Percentiles rank a stretch among this genome's conserved stretches.
Evolutionary conservation across 2,329 filamentous ascomycete species (phyloP).

Genomic region (Fusarium chlamydosporum): DNA sequence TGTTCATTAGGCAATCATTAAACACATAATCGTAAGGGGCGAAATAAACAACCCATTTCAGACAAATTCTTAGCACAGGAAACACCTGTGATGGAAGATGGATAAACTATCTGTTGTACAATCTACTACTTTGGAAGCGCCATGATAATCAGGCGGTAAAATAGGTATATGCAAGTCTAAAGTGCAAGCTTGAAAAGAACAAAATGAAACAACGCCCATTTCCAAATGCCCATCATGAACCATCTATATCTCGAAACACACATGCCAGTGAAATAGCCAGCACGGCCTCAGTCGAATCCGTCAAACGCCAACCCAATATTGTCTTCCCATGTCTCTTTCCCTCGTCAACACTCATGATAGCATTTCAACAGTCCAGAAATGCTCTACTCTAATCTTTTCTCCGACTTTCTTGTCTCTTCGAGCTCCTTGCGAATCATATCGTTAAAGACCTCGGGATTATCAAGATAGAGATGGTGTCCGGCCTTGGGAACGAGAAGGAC

Average conservation of each 20-base stretch:
- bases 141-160: slow-evolving; percentile 21
- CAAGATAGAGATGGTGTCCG: slow-evolving; percentile 72
- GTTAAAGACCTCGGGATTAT: slow-evolving; percentile 72
- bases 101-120: slow-evolving; percentile 20
- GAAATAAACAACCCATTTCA: too few species aligned
- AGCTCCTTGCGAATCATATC: slow-evolving; percentile 66
- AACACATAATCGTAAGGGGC: too few species aligned
- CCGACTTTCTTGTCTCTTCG: slow-evolving; percentile 61
- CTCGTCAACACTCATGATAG: slow-evolving; percentile 12
- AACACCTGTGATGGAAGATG: too few species aligned
- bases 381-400: slow-evolving; percentile 50
- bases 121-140: slow-evolving; percentile 34
- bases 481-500: slow-evolving; percentile 80
- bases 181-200: background rate
- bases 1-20: too few species aligned
- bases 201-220: slow-evolving; percentile 35
- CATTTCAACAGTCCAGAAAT: background rate
- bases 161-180: slow-evolving; percentile 45
- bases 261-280: slow-evolving; percentile 21
- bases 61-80: too few species aligned
- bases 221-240: slow-evolving; percentile 33
- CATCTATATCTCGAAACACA: slow-evolving; percentile 29
- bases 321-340: slow-evolving; percentile 9
- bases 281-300: slow-evolving; percentile 19
- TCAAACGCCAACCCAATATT: slow-evolving; percentile 42